Conservation (phyloP, 2,329 filamentous ascomycete species). For the Tolypocladium tropicale region DNA sequence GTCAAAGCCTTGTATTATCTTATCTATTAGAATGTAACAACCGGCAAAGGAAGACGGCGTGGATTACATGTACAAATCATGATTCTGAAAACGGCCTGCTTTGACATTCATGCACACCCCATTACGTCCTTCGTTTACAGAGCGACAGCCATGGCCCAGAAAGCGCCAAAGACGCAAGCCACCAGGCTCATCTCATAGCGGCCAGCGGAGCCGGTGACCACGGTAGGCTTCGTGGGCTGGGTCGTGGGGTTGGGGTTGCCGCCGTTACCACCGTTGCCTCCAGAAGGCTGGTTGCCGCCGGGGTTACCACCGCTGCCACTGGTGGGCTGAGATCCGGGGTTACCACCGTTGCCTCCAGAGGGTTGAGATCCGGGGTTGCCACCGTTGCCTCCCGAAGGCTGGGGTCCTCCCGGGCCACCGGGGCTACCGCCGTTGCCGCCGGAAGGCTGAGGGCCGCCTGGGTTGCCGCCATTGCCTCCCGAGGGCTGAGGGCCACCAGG, state of each 20-base stretch:
- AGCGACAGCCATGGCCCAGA: conserved; percentile 12
- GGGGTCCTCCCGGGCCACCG: too few relatives aligned
- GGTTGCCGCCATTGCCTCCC: not conserved
- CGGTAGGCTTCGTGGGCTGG: conserved; percentile 3
- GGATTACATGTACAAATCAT: not conserved
- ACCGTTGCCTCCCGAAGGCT: not conserved
- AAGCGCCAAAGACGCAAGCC: conserved; percentile 11
- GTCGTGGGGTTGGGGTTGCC: not conserved
- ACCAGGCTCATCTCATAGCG: conserved; percentile 13
- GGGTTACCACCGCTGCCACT: not conserved
- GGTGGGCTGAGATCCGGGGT: not conserved
- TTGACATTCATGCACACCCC: not conserved
- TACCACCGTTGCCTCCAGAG: too few relatives aligned
- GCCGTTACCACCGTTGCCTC: not conserved
- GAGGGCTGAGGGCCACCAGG: too few relatives aligned
- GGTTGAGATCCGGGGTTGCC: too few relatives aligned
- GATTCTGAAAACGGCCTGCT: not conserved
- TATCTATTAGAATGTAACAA: not conserved
- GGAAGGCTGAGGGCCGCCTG: not conserved
- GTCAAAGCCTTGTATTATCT: not conserved
- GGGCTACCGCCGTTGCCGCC: not conserved
- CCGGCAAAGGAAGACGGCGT: not conserved
- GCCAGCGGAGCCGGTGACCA: conserved; percentile 6
- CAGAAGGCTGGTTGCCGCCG: not conserved
- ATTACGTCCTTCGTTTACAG: conserved; percentile 6